Evolutionary conservation across 2,329 filamentous ascomycete species (phyloP), one percentile per base, ranked within the genome.

Genomic region (Monilinia fructigena): DNA sequence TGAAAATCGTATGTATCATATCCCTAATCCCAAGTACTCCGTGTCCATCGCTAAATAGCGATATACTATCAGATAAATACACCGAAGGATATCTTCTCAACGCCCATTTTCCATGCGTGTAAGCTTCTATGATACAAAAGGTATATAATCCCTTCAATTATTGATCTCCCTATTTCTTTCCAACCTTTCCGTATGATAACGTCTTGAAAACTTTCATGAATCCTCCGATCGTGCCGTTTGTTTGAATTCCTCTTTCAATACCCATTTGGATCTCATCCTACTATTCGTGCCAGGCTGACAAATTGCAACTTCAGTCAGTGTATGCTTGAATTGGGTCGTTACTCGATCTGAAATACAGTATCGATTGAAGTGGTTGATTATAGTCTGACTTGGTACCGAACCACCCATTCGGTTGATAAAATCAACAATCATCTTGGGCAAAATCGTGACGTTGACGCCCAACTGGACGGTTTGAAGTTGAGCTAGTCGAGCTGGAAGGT

Each of bases 311-410:
- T 82, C 82, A 72, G 90, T 88, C 65, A 98, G 79, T 72, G 92
- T 92, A 72, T 85, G 83, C 78, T 93, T 94, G 76, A 98, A 98
- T 76, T 93, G 89, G 23, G 86, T 85, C 62, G 88, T 89, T 68
- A 91, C 85, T 68, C 86, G 84, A 35, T 83, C 78, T 54, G 86
- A 90, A 28, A 84, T 85, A 75, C 92, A 96, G 73, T 88, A 90
- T 18, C 86, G 86, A 77, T 93, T 92, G 77, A 97, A 98, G 74
- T 97, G 92, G 74, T 96, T 91, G 31, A 97, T 90, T 55, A 97
- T 79, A 82, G 92, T 89, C 79, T 96, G 92, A 53, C 90, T 93
- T 6, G 91, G 88, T 7, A 91, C 91, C 45, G 86, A 84, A 4
- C 93, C 93, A 12, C 91, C 90, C 66, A 96, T 92, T 31, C 86